Conservation (phyloP, 1,139 yeast species). For the Suhomyces choctaworum region DNA sequence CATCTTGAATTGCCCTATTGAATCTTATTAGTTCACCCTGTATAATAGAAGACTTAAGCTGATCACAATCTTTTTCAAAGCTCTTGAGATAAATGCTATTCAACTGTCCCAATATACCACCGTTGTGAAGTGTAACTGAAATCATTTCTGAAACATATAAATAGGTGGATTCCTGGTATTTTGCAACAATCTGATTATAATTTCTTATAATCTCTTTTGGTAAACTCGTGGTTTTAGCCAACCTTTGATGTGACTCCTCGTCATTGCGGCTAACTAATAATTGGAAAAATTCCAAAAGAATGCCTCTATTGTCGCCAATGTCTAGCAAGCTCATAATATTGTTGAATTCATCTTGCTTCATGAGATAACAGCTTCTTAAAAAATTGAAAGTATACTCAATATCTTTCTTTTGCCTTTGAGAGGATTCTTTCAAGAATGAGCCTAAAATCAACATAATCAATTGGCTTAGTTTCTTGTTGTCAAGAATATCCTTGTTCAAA, state of each 20-base stretch:
- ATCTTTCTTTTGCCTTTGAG: constrained; percentile 17
- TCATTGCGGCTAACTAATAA: constrained; percentile 37
- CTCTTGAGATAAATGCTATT: constrained; percentile 38
- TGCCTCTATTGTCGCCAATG: constrained; percentile 18
- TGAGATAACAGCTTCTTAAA: constrained; percentile 37
- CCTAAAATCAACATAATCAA: constrained; percentile 37
- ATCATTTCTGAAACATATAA: constrained; percentile 37
- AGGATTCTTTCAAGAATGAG: constrained; percentile 23
- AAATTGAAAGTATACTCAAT: constrained; percentile 38
- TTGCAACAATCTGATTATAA: constrained; percentile 24
- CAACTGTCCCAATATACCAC: constrained; percentile 40
- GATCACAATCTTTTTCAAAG: constrained; percentile 49
- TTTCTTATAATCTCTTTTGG: constrained; percentile 29
- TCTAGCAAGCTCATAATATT: constrained; percentile 16
- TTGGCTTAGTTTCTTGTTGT: constrained; percentile 31
- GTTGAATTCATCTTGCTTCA: constrained; percentile 30
- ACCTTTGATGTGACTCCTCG: constrained; percentile 32
- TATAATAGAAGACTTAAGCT: constrained; percentile 44
- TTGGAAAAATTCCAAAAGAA: constrained; percentile 33
- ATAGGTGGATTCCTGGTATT: constrained; percentile 23
- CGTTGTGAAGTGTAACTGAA: constrained; percentile 35
- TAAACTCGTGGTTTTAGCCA: constrained; percentile 35
- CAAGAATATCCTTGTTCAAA: constrained; percentile 34
- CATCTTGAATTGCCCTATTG: constrained; percentile 60
- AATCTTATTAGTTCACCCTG: constrained; percentile 50